Conservation (phyloP, 306 rosid species). For the Urtica urens region DNA sequence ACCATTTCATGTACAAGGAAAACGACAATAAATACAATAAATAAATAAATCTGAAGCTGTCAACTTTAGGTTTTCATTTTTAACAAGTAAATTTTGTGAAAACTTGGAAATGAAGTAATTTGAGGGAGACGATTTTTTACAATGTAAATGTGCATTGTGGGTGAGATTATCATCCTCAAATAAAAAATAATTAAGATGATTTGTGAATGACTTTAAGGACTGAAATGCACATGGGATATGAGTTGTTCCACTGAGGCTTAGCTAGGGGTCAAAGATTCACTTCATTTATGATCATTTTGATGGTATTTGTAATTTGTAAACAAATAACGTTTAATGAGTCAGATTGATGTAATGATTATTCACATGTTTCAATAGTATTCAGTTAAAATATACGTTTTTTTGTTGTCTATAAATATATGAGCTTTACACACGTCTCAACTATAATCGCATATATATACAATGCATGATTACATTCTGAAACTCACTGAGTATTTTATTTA, state of each 20-base stretch:
- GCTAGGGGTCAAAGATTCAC: conserved; percentile 3
- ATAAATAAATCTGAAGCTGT: too few species aligned
- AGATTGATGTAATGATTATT: too few species aligned
- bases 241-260: conserved; percentile 8
- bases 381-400: too few species aligned
- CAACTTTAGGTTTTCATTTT: not conserved
- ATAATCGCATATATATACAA: not conserved
- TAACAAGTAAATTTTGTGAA: not conserved
- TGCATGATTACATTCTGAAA: not conserved
- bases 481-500: too few species aligned
- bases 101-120: not conserved
- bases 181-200: not conserved
- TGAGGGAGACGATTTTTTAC: not conserved
- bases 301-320: too few species aligned
- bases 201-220: not conserved
- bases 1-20: not conserved
- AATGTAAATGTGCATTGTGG: not conserved
- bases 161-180: not conserved
- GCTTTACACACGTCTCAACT: not conserved
- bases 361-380: too few species aligned
- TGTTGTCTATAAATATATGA: not conserved
- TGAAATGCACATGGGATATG: conserved; percentile 13
- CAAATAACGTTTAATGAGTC: too few species aligned
- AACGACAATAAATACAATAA: not conserved
- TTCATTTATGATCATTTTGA: too few species aligned